These are phyloP conservation scores for slime mould (Dictyostelium discoideum) DNA, from an alignment of 78 protist species.

Conservation along the genomic window dicty_2.7 NC_007090.3:1472001-1472500, in stretches of 20 bases:
- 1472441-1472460: constrained; percentile 61
- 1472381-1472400: constrained; percentile 54
- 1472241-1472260: constrained; percentile 61
- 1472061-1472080: constrained; percentile 2
- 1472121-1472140: background rate
- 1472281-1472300: constrained; percentile 59
- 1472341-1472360: constrained; percentile 37
- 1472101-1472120: constrained; percentile 78
- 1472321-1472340: constrained; percentile 10
- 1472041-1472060: constrained; percentile 12
- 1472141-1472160: background rate
- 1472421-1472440: constrained; percentile 37
- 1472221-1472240: constrained; percentile 50
- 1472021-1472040: background rate
- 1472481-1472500: constrained; percentile 67
- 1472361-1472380: constrained; percentile 47
- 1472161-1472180: background rate
- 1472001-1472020: background rate
- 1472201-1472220: constrained; percentile 22
- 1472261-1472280: constrained; percentile 72
- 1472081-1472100: constrained; percentile 20
- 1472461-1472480: constrained; percentile 34
- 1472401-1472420: constrained; percentile 40
- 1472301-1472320: constrained; percentile 63
- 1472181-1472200: background rate